Evolutionary conservation across 2,329 filamentous ascomycete genomes (phyloP).

Genomic region (Knoxdaviesia proteae): DNA sequence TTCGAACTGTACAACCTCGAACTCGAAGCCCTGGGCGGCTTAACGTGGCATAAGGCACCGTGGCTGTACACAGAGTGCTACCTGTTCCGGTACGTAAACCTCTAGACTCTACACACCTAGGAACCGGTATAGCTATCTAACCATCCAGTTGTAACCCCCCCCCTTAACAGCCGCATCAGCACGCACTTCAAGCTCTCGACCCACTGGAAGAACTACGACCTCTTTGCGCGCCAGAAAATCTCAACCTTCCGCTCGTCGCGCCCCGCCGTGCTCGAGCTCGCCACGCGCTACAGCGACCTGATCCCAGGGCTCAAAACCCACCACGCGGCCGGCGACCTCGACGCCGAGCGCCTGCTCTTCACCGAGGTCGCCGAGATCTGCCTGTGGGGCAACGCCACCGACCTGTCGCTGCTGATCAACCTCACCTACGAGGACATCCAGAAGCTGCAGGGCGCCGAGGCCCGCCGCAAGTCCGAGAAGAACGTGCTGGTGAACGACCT

Average conservation of each 20-base stretch:
- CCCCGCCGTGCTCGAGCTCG: constrained; percentile 65
- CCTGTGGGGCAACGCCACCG: constrained; percentile 92
- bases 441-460: constrained; percentile 76
- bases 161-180: constrained; percentile 41
- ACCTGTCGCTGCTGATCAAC: constrained; percentile 74
- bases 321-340: constrained; percentile 31
- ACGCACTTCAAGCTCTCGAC: constrained; percentile 56
- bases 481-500: constrained; percentile 88
- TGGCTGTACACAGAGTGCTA: constrained; percentile 95
- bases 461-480: constrained; percentile 67
- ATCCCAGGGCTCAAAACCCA: constrained; percentile 26
- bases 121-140: background rate
- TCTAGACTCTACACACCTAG: background rate
- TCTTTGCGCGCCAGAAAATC: constrained; percentile 79
- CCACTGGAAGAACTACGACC: constrained; percentile 78
- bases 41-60: constrained; percentile 54
- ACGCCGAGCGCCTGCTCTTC: constrained; percentile 62
- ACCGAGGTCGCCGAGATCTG: constrained; percentile 90
- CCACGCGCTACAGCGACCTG: constrained; percentile 56
- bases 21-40: constrained; percentile 42
- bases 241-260: constrained; percentile 82
- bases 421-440: constrained; percentile 92
- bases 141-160: background rate
- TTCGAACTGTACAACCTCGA: constrained; percentile 72
- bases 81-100: constrained; percentile 45